Conservation (phyloP, 2,329 filamentous ascomycete species). For the Fusarium sp. region DNA sequence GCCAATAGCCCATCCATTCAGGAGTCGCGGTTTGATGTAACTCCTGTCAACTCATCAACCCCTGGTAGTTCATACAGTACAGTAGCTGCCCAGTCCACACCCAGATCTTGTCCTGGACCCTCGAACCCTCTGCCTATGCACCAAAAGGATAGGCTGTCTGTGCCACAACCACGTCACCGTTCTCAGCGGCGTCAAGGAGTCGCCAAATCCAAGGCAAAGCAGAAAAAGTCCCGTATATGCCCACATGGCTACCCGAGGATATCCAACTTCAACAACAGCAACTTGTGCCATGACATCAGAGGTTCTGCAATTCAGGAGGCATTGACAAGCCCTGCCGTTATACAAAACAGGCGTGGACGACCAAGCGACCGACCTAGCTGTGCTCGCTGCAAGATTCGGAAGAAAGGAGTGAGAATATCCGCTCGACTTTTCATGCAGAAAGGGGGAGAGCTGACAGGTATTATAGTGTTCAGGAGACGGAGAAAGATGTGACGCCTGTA, state of each 20-base stretch:
- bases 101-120: neutral
- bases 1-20: neutral
- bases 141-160: neutral
- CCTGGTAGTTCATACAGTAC: neutral
- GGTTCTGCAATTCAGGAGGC: no score
- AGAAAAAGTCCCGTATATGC: rapidly evolving
- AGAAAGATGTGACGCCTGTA: neutral
- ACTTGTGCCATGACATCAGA: no score
- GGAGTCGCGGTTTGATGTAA: neutral
- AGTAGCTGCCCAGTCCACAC: neutral
- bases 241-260: no score
- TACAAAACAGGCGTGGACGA: neutral
- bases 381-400: neutral
- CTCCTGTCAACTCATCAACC: neutral
- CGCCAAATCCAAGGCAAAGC: rapidly evolving
- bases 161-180: rapidly evolving
- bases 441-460: rapidly evolving
- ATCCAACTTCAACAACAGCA: no score
- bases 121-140: rapidly evolving
- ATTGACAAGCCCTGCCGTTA: no score
- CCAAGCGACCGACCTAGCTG: neutral
- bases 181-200: neutral
- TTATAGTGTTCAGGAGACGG: neutral
- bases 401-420: rapidly evolving
- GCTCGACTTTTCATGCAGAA: rapidly evolving